Base-by-base conservation (phyloP, 2,329 filamentous ascomycete genomes). In the Didymella glomerata region DNA sequence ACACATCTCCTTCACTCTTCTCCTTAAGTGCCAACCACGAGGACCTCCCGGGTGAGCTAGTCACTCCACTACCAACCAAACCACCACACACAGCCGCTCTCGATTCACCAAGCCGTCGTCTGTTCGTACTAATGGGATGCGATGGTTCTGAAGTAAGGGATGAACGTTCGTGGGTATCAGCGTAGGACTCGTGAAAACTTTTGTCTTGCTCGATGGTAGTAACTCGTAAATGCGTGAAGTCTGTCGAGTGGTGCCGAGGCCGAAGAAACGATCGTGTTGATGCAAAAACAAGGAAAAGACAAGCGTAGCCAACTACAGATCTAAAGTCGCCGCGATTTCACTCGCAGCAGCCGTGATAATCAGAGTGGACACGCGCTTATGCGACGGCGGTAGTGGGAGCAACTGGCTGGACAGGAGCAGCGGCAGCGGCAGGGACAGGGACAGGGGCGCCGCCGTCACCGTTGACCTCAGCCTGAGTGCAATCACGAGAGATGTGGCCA, bases 401-500 rank as follows among this genome's bases (percentile, higher is more conserved):
- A 54, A 76, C 68, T 20, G 78, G 76, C 58, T 78, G 75, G 30
- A 78, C 73, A 27, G 71, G 60, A 14, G 25, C 60, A 48, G 58
- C 63, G 22, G 59, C 41, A 36, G 53, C 54, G 42, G 64, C 66
- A 36, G 74, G 69, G 48, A 70, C 63, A 48, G 70, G 67, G 49
- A 71, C 63, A 48, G 70, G 67, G 40, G 71, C 62, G 48, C 68
- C 54, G 16, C 67, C 67, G 44, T 80, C 80, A 51, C 77, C 80
- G 61, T 82, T 81, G 57, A 82, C 75, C 68, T 85, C 84, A 68
- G 87, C 90, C 88, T 87, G 93, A 79, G 93, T 90, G 84, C 95
- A 97, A 71, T 98, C 94, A 64, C 94, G 90, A 59, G 92, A 96
- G 80, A 98, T 98, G 81, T 98, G 94, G 52, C 95, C 95, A 58